Evolutionary conservation across 345 rosid species (phyloP).

Genomic region (Gossypium mustelinum): DNA sequence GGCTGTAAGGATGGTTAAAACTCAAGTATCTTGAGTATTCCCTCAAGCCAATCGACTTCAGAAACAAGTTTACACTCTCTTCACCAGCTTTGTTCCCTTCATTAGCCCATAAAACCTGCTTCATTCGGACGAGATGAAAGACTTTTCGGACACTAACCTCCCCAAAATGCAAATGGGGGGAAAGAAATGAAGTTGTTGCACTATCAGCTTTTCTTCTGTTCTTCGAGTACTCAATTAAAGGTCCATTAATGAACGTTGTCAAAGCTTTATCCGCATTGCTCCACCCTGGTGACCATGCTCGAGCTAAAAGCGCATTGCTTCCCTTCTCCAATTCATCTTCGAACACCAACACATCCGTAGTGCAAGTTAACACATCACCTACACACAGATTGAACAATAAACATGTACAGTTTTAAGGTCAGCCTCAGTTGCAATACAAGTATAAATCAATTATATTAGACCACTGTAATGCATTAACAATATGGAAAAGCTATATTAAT

Average conservation of each 20-base stretch:
- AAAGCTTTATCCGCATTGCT: constrained; percentile 86
- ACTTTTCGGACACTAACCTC: constrained; percentile 95
- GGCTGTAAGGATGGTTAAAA: constrained; percentile 91
- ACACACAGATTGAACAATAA: constrained; percentile 16
- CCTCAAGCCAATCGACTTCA: constrained; percentile 86
- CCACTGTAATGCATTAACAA: neutral
- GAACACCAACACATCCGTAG: constrained; percentile 60
- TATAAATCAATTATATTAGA: neutral
- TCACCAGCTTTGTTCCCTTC: constrained; percentile 93
- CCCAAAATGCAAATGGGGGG: constrained; percentile 96
- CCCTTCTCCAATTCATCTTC: constrained; percentile 95
- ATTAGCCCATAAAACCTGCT: constrained; percentile 88
- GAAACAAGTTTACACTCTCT: constrained; percentile 85
- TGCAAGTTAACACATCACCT: constrained; percentile 78
- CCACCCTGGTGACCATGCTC: constrained; percentile 99
- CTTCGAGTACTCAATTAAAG: constrained; percentile 78
- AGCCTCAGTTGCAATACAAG: neutral
- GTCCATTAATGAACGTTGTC: constrained; percentile 78
- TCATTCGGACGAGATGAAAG: constrained; percentile 85
- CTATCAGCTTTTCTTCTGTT: constrained; percentile 94
- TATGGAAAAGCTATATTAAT: neutral
- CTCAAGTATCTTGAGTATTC: constrained; percentile 92
- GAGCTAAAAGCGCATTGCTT: constrained; percentile 93
- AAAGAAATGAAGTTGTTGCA: constrained; percentile 92
- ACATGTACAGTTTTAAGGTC: neutral